Conservation (phyloP, 305 asterid species). For the Plantago coronopus region DNA sequence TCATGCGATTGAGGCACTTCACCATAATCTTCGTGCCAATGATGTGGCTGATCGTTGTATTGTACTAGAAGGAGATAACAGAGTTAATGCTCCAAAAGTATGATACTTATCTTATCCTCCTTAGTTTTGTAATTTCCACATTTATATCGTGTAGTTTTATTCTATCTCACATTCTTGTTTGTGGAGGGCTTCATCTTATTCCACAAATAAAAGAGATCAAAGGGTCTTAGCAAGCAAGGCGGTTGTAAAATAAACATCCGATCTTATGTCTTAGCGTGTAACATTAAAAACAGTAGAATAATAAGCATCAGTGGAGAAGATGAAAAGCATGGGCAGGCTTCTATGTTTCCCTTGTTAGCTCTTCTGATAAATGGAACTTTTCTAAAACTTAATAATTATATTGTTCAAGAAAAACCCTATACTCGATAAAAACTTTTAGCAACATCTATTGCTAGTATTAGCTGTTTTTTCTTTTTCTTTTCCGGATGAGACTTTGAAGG, state of each 20-base stretch:
- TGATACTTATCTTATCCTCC: slow-evolving; percentile 22
- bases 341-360: too few relatives aligned
- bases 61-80: slow-evolving; percentile 90
- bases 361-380: too few relatives aligned
- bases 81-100: slow-evolving; percentile 80
- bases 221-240: too few relatives aligned
- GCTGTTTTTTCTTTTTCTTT: neutral
- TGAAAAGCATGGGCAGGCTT: too few relatives aligned
- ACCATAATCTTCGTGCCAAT: slow-evolving; percentile 62
- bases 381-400: too few relatives aligned
- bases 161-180: neutral
- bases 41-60: slow-evolving; percentile 76
- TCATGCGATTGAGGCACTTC: slow-evolving; percentile 85
- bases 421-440: neutral
- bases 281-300: too few relatives aligned
- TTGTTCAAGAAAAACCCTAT: too few relatives aligned
- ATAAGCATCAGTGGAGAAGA: too few relatives aligned
- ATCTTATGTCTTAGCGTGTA: too few relatives aligned
- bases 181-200: too few relatives aligned
- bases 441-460: neutral
- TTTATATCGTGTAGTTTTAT: neutral
- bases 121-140: slow-evolving; percentile 3
- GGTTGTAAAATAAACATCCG: too few relatives aligned
- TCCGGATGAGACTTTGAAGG: neutral
- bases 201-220: too few relatives aligned